Conservation (phyloP, 345 rosid genomes). For the Carallia pectinifolia region DNA sequence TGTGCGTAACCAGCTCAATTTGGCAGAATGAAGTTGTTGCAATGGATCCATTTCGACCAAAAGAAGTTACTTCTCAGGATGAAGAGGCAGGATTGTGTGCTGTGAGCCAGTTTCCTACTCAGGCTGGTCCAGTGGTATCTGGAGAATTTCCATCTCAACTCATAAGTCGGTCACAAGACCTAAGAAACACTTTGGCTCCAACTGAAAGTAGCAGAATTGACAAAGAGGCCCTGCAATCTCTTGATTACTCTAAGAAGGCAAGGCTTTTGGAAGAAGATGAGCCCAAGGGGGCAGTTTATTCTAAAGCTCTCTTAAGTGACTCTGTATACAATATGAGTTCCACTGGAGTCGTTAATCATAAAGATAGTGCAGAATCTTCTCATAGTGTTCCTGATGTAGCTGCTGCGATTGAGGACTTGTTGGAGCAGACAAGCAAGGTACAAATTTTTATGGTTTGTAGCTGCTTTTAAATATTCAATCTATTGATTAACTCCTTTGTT, state of each 20-base stretch:
- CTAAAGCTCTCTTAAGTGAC: slow-evolving; percentile 37
- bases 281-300: slow-evolving; percentile 28
- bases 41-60: slow-evolving; percentile 63
- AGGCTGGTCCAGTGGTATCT: slow-evolving; percentile 44
- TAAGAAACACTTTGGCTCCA: slow-evolving; percentile 25
- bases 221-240: slow-evolving; percentile 34
- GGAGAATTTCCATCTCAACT: slow-evolving; percentile 50
- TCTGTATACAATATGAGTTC: slow-evolving; percentile 29
- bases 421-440: slow-evolving; percentile 91
- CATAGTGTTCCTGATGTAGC: slow-evolving; percentile 80
- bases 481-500: slow-evolving; percentile 25
- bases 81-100: slow-evolving; percentile 56
- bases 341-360: slow-evolving; percentile 30
- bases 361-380: slow-evolving; percentile 42
- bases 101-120: slow-evolving; percentile 72
- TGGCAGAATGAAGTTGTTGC: slow-evolving; percentile 70
- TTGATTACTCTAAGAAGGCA: slow-evolving; percentile 47
- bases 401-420: slow-evolving; percentile 85
- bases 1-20: not conserved
- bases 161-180: slow-evolving; percentile 47
- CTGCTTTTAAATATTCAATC: slow-evolving; percentile 5
- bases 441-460: slow-evolving; percentile 13
- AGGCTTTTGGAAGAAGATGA: slow-evolving; percentile 43
- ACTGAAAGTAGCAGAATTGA: slow-evolving; percentile 26
- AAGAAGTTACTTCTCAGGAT: slow-evolving; percentile 67